Evolutionary conservation across 2,329 filamentous ascomycete species (phyloP), one percentile per base, ranked within the genome.

Genomic region (Talaromyces marneffei): DNA sequence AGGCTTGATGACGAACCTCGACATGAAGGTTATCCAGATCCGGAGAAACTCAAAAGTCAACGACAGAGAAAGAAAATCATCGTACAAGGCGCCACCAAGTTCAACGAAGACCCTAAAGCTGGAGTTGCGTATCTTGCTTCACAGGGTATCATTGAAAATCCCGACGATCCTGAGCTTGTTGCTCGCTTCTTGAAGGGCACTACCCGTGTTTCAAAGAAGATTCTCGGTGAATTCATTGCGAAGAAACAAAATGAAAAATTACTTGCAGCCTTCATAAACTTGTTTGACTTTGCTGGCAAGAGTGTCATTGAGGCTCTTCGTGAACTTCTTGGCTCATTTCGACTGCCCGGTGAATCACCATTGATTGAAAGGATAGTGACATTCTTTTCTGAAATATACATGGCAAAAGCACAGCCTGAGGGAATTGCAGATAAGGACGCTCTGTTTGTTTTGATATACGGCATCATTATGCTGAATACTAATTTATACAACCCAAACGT

Each of bases 381-480:
- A 4, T 86, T 85, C 10, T 99, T 99, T 74, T 85, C 91, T 0
- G 90, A 93, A 66, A 91, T 90, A 71, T 99, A 96, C 73, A 89
- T 88, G 72, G 78, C 83, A 8, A 85, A 85, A 62, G 85, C 84
- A 5, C 83, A 85, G 27, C 88, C 90, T 0, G 84, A 89, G 59
- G 89, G 87, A 23, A 87, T 97, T 65, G 89, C 87, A 6, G 87
- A 96, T 70, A 89, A 90, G 68, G 94, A 99, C 73, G 87, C 92
- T 7, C 87, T 94, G 23, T 99, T 90, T 70, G 86, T 99, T 53
- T 80, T 99, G 57, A 93, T 90, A 0, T 99, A 99, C 72, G 94
- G 92, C 39, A 95, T 97, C 69, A 96, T 99, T 74, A 92, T 99
- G 85, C 80, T 99, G 61, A 99, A 99, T 71, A 97, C 93, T 0